Conservation (phyloP, 495 filamentous ascomycete species). For the Articulospora tetracladia region DNA sequence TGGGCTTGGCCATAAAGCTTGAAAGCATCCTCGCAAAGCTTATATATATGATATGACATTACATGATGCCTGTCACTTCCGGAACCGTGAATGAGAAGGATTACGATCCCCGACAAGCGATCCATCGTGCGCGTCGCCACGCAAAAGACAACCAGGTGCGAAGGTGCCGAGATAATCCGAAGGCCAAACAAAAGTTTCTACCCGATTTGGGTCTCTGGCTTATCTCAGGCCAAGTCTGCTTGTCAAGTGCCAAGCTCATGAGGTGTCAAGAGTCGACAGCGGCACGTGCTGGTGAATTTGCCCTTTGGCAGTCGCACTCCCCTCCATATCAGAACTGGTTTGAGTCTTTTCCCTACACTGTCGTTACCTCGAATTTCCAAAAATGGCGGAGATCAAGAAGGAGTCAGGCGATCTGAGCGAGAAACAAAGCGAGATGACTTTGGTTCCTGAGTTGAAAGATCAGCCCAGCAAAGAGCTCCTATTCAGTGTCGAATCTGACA, state of each 20-base stretch:
- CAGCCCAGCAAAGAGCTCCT: neutral
- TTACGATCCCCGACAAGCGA: neutral
- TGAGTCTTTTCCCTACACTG: too few species aligned
- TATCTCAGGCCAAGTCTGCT: too few species aligned
- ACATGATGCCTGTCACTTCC: neutral
- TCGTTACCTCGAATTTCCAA: neutral
- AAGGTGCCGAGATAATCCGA: too few species aligned
- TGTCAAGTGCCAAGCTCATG: too few species aligned
- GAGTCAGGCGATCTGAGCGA: neutral
- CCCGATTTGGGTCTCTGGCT: too few species aligned
- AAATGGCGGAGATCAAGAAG: neutral
- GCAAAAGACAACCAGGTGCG: too few species aligned
- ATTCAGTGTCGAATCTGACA: neutral
- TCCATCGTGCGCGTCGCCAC: too few species aligned
- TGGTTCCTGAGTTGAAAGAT: neutral
- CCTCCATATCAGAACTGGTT: too few species aligned
- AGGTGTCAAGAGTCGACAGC: too few species aligned
- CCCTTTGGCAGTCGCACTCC: neutral
- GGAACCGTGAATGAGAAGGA: neutral
- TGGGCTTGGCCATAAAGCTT: neutral
- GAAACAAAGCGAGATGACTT: neutral
- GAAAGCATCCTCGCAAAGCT: neutral
- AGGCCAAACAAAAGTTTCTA: too few species aligned
- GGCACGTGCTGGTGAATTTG: neutral
- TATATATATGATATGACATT: neutral